phyloP scores from a whole-genome alignment of 257 asterid genomes.

The Ilex aquifolium region DNA sequence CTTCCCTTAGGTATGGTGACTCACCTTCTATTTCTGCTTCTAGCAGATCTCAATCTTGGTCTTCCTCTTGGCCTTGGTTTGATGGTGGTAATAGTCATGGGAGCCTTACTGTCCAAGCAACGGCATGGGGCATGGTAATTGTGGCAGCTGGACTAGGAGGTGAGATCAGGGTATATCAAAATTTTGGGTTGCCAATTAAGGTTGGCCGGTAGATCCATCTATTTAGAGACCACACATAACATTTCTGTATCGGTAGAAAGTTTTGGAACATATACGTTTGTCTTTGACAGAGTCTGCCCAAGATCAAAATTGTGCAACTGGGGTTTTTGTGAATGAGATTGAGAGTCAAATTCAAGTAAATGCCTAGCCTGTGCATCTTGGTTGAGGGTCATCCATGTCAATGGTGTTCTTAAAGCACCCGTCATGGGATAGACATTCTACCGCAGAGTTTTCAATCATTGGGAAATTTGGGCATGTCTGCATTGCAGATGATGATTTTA shows the following conservation, averaged over 20 bases:
- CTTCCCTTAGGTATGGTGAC: conserved; percentile 32
- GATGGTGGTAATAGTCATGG: conserved; percentile 35
- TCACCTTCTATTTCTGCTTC: conserved; percentile 50
- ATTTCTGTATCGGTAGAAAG: not conserved
- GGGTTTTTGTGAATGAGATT: too few relatives aligned
- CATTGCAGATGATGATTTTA: too few relatives aligned
- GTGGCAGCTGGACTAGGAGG: conserved; percentile 80
- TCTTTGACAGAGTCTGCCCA: too few relatives aligned
- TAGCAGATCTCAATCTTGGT: conserved; percentile 26
- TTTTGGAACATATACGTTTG: too few relatives aligned
- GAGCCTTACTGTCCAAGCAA: conserved; percentile 56
- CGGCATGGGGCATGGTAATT: conserved; percentile 95
- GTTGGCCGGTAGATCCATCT: conserved; percentile 39
- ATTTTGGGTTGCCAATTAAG: conserved; percentile 78
- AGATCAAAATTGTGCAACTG: too few relatives aligned
- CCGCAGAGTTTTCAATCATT: too few relatives aligned
- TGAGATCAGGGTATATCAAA: conserved; percentile 78
- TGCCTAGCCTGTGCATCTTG: too few relatives aligned
- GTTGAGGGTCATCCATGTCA: too few relatives aligned
- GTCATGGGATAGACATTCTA: too few relatives aligned
- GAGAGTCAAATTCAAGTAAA: too few relatives aligned
- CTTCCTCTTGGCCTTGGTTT: conserved; percentile 27
- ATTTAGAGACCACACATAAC: conserved; percentile 20
- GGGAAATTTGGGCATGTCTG: too few relatives aligned
- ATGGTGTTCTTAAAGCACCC: too few relatives aligned